These are phyloP conservation scores for Torulaspora indica DNA, from an alignment of 805 yeast genomes.

Conservation along the genomic window DNA sequence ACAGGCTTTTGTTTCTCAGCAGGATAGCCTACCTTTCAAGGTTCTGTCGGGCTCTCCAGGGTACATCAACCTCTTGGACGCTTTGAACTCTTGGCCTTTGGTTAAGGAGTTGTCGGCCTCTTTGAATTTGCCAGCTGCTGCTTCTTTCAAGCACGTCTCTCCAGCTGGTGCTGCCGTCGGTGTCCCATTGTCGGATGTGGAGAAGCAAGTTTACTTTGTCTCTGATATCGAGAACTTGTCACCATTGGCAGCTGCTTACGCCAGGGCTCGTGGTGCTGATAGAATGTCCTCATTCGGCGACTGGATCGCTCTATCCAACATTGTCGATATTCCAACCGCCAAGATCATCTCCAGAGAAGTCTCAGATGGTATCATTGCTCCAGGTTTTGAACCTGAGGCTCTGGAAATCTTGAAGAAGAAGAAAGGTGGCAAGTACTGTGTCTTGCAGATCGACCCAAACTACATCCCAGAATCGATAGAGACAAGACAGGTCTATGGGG, in stretches of 20 bases:
- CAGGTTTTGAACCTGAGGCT: conserved; percentile 92
- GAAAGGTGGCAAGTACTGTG: conserved; percentile 96
- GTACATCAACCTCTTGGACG: conserved; percentile 93
- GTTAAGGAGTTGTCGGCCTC: conserved; percentile 95
- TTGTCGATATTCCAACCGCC: conserved; percentile 94
- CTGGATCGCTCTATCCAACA: conserved; percentile 94
- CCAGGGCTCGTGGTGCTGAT: conserved; percentile 99
- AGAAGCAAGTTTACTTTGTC: conserved; percentile 93
- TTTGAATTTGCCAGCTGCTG: conserved; percentile 95
- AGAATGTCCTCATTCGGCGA: conserved; percentile 99
- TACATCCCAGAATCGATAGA: conserved; percentile 76
- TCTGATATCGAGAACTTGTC: conserved; percentile 90
- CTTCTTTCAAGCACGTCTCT: conserved; percentile 96
- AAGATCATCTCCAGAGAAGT: conserved; percentile 96
- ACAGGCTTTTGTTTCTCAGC: conserved; percentile 85
- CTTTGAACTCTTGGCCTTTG: conserved; percentile 97
- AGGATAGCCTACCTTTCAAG: conserved; percentile 86
- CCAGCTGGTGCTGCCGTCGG: conserved; percentile 99
- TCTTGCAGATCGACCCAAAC: conserved; percentile 93
- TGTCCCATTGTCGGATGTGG: conserved; percentile 81
- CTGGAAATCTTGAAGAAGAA: conserved; percentile 81
- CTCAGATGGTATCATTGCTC: conserved; percentile 98
- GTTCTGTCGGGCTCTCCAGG: conserved; percentile 96
- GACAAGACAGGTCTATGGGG: conserved; percentile 94
- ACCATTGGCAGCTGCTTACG: conserved; percentile 96